Percentiles rank a stretch among this genome's conserved stretches.
Evolutionary conservation across 371 early-diverging fungal genomes (phyloP).

Genomic region (Blakeslea trispora): DNA sequence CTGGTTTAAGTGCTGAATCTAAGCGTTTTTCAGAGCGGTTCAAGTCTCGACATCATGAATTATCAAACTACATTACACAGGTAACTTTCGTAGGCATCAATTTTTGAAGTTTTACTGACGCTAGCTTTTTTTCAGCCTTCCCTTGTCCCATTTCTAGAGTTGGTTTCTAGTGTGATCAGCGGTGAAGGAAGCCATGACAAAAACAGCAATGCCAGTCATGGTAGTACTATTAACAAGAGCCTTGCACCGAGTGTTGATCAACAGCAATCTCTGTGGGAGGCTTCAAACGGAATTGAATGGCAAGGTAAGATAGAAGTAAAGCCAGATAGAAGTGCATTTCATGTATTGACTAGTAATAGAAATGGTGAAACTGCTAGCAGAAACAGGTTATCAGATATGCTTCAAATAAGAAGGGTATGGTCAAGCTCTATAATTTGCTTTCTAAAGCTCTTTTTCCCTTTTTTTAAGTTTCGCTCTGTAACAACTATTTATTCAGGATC

Average conservation of each 20-base stretch:
- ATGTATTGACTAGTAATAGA: constrained; percentile 12
- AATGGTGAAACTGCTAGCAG: constrained; percentile 26
- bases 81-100: constrained; percentile 16
- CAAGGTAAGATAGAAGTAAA: constrained; percentile 31
- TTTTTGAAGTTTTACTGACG: no score
- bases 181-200: constrained; percentile 6
- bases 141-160: constrained; percentile 27
- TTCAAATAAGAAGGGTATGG: neutral
- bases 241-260: constrained; percentile 5
- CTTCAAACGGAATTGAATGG: constrained; percentile 41
- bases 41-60: constrained; percentile 12
- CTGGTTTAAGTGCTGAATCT: constrained; percentile 19
- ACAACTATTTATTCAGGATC: no score
- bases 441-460: no score
- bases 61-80: constrained; percentile 31
- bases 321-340: no score
- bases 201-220: neutral
- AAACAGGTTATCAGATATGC: constrained; percentile 17
- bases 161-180: constrained; percentile 13
- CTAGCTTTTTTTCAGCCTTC: constrained; percentile 21
- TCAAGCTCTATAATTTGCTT: no score
- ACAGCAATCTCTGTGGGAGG: constrained; percentile 24
- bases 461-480: no score
- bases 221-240: neutral
- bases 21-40: constrained; percentile 17